These are phyloP conservation scores for Aspergillus ostianus DNA, from an alignment of 495 filamentous ascomycete species.

Conservation along the genomic window DNA sequence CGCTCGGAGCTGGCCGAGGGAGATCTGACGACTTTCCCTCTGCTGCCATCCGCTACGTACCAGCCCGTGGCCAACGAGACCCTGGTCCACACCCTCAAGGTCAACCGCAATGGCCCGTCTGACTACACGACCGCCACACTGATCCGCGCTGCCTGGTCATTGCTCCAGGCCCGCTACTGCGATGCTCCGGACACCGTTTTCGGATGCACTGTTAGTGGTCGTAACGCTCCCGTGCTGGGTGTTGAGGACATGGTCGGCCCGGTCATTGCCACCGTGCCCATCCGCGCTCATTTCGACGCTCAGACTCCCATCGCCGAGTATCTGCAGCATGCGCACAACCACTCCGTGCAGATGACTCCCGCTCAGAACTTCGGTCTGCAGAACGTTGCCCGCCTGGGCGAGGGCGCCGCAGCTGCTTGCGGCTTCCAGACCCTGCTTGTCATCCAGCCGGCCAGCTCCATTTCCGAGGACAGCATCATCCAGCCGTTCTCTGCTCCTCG, in stretches of 20 bases:
- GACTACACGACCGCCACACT: constrained; percentile 20
- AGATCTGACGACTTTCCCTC: constrained; percentile 36
- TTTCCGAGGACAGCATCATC: constrained; percentile 24
- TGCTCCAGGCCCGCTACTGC: constrained; percentile 39
- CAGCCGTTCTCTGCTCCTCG: constrained; percentile 15
- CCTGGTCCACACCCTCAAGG: constrained; percentile 9
- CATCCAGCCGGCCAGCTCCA: constrained; percentile 48
- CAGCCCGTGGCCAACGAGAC: constrained; percentile 21
- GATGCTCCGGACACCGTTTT: constrained; percentile 34
- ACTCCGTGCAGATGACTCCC: constrained; percentile 45
- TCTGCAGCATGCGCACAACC: constrained; percentile 45
- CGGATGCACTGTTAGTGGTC: constrained; percentile 50
- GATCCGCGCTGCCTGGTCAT: constrained; percentile 38
- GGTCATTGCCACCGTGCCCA: constrained; percentile 57
- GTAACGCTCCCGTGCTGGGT: constrained; percentile 49
- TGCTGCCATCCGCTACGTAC: constrained; percentile 44
- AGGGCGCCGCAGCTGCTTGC: constrained; percentile 51
- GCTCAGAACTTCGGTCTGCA: constrained; percentile 60
- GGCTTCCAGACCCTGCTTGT: constrained; percentile 52
- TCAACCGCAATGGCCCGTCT: constrained; percentile 20
- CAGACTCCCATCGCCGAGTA: constrained; percentile 23
- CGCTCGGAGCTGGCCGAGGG: constrained; percentile 25
- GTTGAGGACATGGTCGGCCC: constrained; percentile 56
- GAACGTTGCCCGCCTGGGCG: constrained; percentile 49
- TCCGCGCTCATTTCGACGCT: constrained; percentile 39